Conservation (phyloP, 768 basidiomycete genomes). For the Symmetrospora coprosmae region DNA sequence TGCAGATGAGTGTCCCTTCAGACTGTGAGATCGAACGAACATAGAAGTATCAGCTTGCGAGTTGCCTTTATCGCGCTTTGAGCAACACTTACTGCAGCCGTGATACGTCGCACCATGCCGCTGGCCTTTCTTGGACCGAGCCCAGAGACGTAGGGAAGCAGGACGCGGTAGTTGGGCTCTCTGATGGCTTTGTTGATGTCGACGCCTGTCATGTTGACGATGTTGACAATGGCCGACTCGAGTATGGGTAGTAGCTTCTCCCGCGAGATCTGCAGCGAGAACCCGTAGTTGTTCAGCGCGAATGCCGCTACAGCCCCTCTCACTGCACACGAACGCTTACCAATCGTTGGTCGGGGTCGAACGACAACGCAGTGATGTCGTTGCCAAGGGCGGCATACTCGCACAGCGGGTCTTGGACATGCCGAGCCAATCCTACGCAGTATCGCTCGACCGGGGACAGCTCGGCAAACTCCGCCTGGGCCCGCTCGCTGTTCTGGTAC, state of each 20-base stretch:
- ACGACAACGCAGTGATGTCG: slow-evolving; percentile 68
- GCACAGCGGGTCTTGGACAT: slow-evolving; percentile 80
- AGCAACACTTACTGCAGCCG: slow-evolving; percentile 47
- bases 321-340: slow-evolving; percentile 39
- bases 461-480: slow-evolving; percentile 64
- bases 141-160: slow-evolving; percentile 81
- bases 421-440: slow-evolving; percentile 84
- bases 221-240: slow-evolving; percentile 76
- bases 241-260: slow-evolving; percentile 69
- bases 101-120: slow-evolving; percentile 64
- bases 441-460: slow-evolving; percentile 70
- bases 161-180: slow-evolving; percentile 71
- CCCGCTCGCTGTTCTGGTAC: slow-evolving; percentile 79
- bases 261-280: slow-evolving; percentile 51
- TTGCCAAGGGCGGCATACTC: slow-evolving; percentile 80
- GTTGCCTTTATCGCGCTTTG: no score
- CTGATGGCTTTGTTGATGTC: slow-evolving; percentile 87
- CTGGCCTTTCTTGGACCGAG: slow-evolving; percentile 90
- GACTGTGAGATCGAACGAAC: slow-evolving; percentile 14
- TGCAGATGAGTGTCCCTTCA: slow-evolving; percentile 71
- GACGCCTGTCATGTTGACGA: slow-evolving; percentile 82
- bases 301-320: no score
- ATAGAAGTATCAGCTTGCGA: neutral
- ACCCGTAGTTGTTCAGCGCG: no score
- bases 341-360: slow-evolving; percentile 75